Conservation (phyloP, 129 eudicot species). For the Silybum marianum region DNA sequence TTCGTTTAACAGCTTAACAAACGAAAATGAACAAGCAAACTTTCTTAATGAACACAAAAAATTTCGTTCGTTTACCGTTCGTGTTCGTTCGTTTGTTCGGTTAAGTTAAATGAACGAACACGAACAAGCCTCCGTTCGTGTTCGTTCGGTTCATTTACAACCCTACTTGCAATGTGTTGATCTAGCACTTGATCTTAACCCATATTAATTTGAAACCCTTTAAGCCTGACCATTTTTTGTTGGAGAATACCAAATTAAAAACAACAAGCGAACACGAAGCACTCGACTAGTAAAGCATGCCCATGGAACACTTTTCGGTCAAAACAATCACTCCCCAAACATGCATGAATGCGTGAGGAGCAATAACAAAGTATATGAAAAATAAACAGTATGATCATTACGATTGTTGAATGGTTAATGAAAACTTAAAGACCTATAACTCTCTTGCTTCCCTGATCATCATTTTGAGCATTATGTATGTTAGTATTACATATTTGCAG, state of each 20-base stretch:
- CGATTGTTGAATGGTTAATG: not conserved
- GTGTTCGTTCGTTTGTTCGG: no score
- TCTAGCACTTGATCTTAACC: not conserved
- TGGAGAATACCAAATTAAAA: not conserved
- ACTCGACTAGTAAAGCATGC: not conserved
- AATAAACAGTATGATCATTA: not conserved
- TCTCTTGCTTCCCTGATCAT: not conserved
- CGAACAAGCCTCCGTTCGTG: no score
- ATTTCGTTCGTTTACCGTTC: no score
- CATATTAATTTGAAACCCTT: not conserved
- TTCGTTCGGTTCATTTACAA: no score
- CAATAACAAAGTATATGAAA: not conserved
- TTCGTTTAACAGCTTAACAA: no score
- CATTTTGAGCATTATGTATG: not conserved
- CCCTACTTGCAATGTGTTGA: no score
- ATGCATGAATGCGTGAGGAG: not conserved
- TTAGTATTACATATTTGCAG: not conserved
- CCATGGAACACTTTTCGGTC: not conserved
- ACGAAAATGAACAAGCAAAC: no score
- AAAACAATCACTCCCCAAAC: not conserved
- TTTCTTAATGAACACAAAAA: no score
- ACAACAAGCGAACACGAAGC: not conserved
- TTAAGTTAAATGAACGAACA: no score
- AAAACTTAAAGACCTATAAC: not conserved
- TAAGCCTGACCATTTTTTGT: not conserved